Percentiles rank a stretch among this genome's conserved stretches.
Evolutionary conservation across 192 early-diverging fungal genomes (phyloP).

Genomic region (Mortierella alpina): DNA sequence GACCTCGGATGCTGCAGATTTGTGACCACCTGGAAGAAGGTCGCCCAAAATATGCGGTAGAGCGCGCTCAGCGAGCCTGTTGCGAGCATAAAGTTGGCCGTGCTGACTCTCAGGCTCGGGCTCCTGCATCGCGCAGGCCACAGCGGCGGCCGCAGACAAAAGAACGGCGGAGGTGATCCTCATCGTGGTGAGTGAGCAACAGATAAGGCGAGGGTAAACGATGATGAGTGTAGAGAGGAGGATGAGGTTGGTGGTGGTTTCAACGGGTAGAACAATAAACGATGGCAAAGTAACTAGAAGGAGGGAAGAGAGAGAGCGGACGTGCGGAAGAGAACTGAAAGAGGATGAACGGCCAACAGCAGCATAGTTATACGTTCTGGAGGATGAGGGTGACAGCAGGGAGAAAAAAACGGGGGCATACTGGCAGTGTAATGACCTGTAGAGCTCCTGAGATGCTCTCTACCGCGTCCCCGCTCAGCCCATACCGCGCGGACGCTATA

Average conservation of each 20-base stretch:
- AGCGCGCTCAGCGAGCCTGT: not conserved
- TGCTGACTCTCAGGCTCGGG: not conserved
- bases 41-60: not conserved
- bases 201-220: not conserved
- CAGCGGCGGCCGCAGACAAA: not conserved
- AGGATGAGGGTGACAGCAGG: no score
- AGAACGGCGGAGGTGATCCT: constrained; percentile 9
- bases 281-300: not conserved
- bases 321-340: not conserved
- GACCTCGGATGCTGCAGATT: not conserved
- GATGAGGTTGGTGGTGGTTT: not conserved
- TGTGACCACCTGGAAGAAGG: not conserved
- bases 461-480: no score
- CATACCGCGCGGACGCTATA: no score
- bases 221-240: not conserved
- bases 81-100: not conserved
- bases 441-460: no score
- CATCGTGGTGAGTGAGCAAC: not conserved
- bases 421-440: no score
- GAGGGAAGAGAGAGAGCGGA: not conserved
- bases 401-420: no score
- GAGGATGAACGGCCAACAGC: not conserved
- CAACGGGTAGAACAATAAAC: not conserved
- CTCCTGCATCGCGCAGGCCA: constrained; percentile 7
- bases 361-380: no score